These are phyloP conservation scores for Penicillium manginii DNA, from an alignment of 495 filamentous ascomycete species.

Conservation along the genomic window DNA sequence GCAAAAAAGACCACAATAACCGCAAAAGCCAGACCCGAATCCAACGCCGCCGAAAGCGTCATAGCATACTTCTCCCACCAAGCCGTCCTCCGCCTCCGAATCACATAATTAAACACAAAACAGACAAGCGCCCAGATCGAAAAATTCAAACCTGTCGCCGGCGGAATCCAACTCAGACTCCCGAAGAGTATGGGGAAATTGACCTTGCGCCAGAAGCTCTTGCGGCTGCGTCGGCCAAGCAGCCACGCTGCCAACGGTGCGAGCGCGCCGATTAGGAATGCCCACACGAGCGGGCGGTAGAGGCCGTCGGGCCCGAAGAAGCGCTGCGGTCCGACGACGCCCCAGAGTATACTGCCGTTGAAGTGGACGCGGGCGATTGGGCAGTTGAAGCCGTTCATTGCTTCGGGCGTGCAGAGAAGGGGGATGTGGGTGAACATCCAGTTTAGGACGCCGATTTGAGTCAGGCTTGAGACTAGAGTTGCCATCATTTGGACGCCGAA, in stretches of 20 bases:
- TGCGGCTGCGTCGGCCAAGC: constrained; percentile 56
- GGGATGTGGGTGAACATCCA: constrained; percentile 86
- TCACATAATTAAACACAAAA: constrained; percentile 77
- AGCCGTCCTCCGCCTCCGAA: constrained; percentile 62
- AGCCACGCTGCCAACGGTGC: constrained; percentile 71
- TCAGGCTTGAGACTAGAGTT: constrained; percentile 75
- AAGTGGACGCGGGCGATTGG: constrained; percentile 88
- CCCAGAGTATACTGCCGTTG: constrained; percentile 88
- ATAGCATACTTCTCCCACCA: constrained; percentile 94
- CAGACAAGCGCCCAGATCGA: constrained; percentile 62
- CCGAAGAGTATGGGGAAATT: constrained; percentile 50
- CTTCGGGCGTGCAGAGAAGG: constrained; percentile 74
- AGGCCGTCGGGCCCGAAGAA: constrained; percentile 73
- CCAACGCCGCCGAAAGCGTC: constrained; percentile 80
- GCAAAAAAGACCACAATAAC: constrained; percentile 84
- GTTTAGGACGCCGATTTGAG: constrained; percentile 80
- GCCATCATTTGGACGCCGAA: constrained; percentile 83
- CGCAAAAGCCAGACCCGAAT: constrained; percentile 78
- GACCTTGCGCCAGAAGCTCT: constrained; percentile 40
- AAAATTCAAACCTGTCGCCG: constrained; percentile 54
- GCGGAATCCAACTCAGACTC: constrained; percentile 72
- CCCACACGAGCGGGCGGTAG: constrained; percentile 64
- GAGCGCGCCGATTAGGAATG: constrained; percentile 73
- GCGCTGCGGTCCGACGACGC: constrained; percentile 75
- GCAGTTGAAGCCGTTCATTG: constrained; percentile 84